Evolutionary conservation across 495 filamentous ascomycete species (phyloP).

Genomic region (Talaromyces ruber): DNA sequence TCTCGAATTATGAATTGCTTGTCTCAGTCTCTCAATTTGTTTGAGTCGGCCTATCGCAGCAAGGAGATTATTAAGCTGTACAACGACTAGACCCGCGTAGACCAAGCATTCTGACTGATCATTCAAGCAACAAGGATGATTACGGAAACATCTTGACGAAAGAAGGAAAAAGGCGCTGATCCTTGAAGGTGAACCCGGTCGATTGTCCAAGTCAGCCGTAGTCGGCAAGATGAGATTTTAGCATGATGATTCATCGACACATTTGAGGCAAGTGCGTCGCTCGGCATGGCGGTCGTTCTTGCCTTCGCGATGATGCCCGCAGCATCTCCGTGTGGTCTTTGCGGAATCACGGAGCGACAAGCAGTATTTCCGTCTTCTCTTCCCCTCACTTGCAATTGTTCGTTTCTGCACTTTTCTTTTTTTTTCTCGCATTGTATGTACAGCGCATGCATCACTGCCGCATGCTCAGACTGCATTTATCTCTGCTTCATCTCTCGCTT

Average conservation of each 20-base stretch:
- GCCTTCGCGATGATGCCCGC: not conserved
- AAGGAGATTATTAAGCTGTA: not conserved
- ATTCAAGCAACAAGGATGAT: not conserved
- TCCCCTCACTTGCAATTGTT: no score
- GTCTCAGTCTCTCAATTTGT: not conserved
- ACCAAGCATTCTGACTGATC: not conserved
- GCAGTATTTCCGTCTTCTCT: not conserved
- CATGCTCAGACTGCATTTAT: not conserved
- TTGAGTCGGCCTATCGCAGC: not conserved
- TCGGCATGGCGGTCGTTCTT: not conserved
- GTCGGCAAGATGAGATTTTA: not conserved
- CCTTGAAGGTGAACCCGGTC: not conserved
- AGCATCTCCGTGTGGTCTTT: not conserved
- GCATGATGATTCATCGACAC: not conserved
- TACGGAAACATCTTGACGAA: not conserved
- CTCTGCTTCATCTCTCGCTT: not conserved
- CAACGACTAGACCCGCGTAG: not conserved
- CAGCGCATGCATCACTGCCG: not conserved
- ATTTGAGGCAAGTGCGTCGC: not conserved
- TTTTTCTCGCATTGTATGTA: not conserved
- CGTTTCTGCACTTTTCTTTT: not conserved
- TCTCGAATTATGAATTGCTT: not conserved
- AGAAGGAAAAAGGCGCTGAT: not conserved
- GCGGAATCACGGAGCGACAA: not conserved
- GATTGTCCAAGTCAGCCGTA: not conserved